Percentiles rank a stretch among this genome's conserved stretches.
phyloP scores from a whole-genome alignment of 371 early-diverging fungal genomes.

The Cokeromyces recurvatus region DNA sequence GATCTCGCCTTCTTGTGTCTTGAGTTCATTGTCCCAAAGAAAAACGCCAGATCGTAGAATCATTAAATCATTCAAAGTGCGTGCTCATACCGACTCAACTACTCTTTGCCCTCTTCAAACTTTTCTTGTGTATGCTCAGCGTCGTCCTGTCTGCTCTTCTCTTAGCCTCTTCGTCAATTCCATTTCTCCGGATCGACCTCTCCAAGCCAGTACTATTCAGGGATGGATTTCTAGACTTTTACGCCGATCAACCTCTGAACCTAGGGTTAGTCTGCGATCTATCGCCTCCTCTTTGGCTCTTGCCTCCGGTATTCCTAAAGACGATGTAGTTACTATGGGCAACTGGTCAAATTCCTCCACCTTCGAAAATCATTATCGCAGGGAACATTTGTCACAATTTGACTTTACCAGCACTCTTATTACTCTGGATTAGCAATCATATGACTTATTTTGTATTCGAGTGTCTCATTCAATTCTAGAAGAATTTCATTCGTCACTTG shows the following conservation, averaged over 20 bases:
- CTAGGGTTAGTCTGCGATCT: slow-evolving; percentile 4
- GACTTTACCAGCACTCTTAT: slow-evolving; percentile 4
- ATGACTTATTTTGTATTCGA: slow-evolving; percentile 4
- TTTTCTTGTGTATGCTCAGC: no score
- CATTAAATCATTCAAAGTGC: slow-evolving; percentile 10
- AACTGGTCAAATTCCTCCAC: slow-evolving; percentile 9
- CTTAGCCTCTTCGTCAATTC: background rate
- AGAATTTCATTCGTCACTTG: no score
- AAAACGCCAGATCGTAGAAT: no score
- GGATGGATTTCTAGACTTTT: no score
- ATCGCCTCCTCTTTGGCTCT: slow-evolving; percentile 7
- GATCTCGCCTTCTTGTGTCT: background rate
- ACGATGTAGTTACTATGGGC: slow-evolving; percentile 9
- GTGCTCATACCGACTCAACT: no score
- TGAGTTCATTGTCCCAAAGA: slow-evolving; percentile 8
- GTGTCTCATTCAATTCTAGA: slow-evolving; percentile 6
- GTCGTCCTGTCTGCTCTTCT: background rate
- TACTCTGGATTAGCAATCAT: slow-evolving; percentile 10
- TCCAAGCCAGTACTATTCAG: no score
- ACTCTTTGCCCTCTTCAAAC: background rate
- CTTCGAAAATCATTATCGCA: slow-evolving; percentile 10
- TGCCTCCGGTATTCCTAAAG: background rate
- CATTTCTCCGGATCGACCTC: no score
- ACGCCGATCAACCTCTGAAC: slow-evolving; percentile 1
- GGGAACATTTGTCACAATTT: slow-evolving; percentile 3